Evolutionary conservation across 2,329 filamentous ascomycete species (phyloP).

Genomic region (Neopestalotiopsis rosae): DNA sequence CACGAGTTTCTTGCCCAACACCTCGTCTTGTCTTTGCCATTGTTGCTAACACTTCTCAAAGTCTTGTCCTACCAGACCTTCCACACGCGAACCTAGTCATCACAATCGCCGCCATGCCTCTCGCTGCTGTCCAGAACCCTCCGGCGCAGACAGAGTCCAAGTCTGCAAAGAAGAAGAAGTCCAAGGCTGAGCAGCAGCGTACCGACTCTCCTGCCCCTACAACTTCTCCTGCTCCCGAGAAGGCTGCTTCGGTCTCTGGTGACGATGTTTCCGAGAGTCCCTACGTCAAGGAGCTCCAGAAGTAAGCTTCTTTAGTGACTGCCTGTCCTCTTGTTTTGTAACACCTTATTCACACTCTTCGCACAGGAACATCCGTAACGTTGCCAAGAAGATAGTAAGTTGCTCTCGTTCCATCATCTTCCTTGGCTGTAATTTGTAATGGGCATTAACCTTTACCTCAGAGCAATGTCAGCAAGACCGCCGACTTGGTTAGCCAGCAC

Average conservation of each 20-base stretch:
- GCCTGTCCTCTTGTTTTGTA: not conserved
- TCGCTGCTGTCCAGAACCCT: conserved; percentile 67
- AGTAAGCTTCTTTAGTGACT: conserved; percentile 60
- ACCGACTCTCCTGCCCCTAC: conserved; percentile 62
- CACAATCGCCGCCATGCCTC: conserved; percentile 60
- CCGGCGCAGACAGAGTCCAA: conserved; percentile 67
- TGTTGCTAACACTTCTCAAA: not conserved
- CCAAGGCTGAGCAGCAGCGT: conserved; percentile 53
- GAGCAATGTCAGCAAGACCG: conserved; percentile 75
- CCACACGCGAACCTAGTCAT: conserved; percentile 11
- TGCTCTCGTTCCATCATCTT: conserved; percentile 19
- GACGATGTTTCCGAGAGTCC: conserved; percentile 71
- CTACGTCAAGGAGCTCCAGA: conserved; percentile 88
- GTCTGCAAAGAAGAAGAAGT: conserved; percentile 73
- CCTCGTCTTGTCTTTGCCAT: too few relatives aligned
- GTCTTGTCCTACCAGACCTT: conserved; percentile 4
- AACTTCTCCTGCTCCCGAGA: conserved; percentile 52
- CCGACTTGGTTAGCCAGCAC: conserved; percentile 72
- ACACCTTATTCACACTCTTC: not conserved
- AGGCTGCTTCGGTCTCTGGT: conserved; percentile 51
- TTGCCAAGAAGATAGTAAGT: conserved; percentile 92
- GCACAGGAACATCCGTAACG: conserved; percentile 82
- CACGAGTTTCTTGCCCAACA: not conserved
- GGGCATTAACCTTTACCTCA: conserved; percentile 35
- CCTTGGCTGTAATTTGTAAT: not conserved